These are phyloP conservation scores for Paecilomyces dactylethromorphus DNA, from an alignment of 2,329 filamentous ascomycete genomes.

Conservation along the genomic window DNA sequence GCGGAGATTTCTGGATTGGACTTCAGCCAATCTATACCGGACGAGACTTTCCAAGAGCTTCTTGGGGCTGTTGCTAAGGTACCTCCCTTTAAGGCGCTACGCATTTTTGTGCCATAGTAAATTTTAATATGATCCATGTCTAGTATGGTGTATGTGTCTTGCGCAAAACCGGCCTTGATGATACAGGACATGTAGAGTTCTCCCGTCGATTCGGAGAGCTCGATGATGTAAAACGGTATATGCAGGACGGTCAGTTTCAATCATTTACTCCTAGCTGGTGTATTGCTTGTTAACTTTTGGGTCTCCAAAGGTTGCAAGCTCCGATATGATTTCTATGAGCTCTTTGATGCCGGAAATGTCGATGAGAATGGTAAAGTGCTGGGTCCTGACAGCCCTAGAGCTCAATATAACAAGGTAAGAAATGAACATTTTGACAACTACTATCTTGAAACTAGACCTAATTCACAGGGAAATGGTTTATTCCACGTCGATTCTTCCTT, in stretches of 20 bases:
- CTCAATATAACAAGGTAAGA: slow-evolving; percentile 34
- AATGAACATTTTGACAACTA: background rate
- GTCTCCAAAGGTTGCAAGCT: slow-evolving; percentile 34
- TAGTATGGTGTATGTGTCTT: slow-evolving; percentile 51
- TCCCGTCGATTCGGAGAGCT: slow-evolving; percentile 47
- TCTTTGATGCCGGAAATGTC: slow-evolving; percentile 55
- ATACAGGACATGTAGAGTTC: slow-evolving; percentile 47
- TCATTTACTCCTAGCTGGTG: too few relatives aligned
- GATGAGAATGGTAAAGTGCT: slow-evolving; percentile 42
- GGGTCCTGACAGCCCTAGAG: slow-evolving; percentile 33
- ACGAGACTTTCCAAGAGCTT: background rate
- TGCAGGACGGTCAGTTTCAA: slow-evolving; percentile 16
- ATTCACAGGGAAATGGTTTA: slow-evolving; percentile 39
- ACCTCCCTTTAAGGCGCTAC: background rate
- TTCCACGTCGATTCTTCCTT: slow-evolving; percentile 54
- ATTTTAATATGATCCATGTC: background rate
- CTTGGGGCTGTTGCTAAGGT: background rate
- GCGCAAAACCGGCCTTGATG: slow-evolving; percentile 44
- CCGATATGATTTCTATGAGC: slow-evolving; percentile 43
- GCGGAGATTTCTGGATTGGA: background rate
- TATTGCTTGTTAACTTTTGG: too few relatives aligned
- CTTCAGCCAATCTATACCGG: background rate
- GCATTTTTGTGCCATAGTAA: background rate
- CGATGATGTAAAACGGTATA: slow-evolving; percentile 49
- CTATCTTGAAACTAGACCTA: background rate